These are phyloP conservation scores for Rhodotorula glutinis DNA, from an alignment of 1,284 basidiomycete genomes.

Conservation along the genomic window DNA sequence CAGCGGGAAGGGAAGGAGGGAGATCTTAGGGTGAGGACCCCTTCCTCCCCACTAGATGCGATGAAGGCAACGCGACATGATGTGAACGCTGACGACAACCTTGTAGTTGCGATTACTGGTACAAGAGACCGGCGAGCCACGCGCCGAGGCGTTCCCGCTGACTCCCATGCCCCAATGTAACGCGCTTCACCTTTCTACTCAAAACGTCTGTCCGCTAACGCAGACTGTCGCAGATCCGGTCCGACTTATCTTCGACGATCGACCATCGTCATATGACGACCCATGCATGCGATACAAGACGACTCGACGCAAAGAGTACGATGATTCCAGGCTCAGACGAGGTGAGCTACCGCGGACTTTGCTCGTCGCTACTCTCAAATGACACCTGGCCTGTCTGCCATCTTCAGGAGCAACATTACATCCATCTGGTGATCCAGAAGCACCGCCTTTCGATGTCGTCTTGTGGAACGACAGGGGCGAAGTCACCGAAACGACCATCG, in stretches of 20 bases:
- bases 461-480: constrained; percentile 16
- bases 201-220: not conserved
- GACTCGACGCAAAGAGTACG: constrained; percentile 21
- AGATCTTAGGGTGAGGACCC: constrained; percentile 15
- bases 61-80: not conserved
- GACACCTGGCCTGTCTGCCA: too few species aligned
- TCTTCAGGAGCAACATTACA: constrained; percentile 24
- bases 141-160: constrained; percentile 11
- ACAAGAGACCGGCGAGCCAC: not conserved
- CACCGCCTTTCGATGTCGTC: constrained; percentile 30
- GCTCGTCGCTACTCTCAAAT: too few species aligned
- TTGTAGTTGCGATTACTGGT: constrained; percentile 21
- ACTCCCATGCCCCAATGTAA: constrained; percentile 18
- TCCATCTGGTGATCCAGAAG: not conserved
- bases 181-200: not conserved
- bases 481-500: constrained; percentile 33
- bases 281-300: constrained; percentile 28
- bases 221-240: constrained; percentile 11
- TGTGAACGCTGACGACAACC: not conserved
- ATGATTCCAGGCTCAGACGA: constrained; percentile 11
- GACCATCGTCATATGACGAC: constrained; percentile 16
- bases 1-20: not conserved
- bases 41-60: not conserved
- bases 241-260: constrained; percentile 24
- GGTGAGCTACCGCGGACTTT: too few species aligned